Conservation (phyloP, 768 basidiomycete species). For the Tricholoma sp. region DNA sequence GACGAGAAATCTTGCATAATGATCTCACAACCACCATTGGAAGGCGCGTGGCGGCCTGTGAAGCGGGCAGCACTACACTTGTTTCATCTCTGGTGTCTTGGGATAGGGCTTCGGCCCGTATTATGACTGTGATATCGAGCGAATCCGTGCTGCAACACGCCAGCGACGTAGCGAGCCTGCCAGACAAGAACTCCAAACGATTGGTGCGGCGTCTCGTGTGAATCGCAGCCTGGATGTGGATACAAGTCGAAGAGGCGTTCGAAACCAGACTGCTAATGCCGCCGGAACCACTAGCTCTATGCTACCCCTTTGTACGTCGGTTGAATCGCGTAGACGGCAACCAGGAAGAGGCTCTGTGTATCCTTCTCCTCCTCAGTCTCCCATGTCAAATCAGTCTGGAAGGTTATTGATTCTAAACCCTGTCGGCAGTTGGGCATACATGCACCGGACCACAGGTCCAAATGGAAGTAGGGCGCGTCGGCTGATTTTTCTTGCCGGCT, state of each 20-base stretch:
- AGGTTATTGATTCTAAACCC: conserved; percentile 35
- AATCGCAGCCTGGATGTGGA: conserved; percentile 17
- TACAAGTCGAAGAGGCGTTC: conserved; percentile 5
- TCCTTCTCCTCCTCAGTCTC: conserved; percentile 17
- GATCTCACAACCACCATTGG: conserved; percentile 35
- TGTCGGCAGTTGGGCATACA: no score
- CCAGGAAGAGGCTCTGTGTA: not conserved
- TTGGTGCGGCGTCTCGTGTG: conserved; percentile 9
- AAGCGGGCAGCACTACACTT: conserved; percentile 21
- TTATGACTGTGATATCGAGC: conserved; percentile 16
- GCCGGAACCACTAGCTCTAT: not conserved
- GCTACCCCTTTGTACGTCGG: conserved; percentile 5
- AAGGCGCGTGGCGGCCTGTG: conserved; percentile 34
- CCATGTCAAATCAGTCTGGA: conserved; percentile 22
- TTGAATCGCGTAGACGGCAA: conserved; percentile 21
- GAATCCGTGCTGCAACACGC: conserved; percentile 12
- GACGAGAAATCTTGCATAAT: conserved; percentile 20
- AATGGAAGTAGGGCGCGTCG: no score
- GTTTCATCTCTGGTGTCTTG: conserved; percentile 9
- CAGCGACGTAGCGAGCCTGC: conserved; percentile 22
- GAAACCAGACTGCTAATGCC: conserved; percentile 5
- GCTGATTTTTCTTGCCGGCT: no score
- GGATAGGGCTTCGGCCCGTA: conserved; percentile 5
- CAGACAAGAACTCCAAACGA: conserved; percentile 8
- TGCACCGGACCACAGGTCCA: no score